A percentile compares a stretch with the other conserved stretches of the same genome.
phyloP scores from a whole-genome alignment of 2,329 filamentous ascomycete species.

The Emericellopsis atlantica region DNA sequence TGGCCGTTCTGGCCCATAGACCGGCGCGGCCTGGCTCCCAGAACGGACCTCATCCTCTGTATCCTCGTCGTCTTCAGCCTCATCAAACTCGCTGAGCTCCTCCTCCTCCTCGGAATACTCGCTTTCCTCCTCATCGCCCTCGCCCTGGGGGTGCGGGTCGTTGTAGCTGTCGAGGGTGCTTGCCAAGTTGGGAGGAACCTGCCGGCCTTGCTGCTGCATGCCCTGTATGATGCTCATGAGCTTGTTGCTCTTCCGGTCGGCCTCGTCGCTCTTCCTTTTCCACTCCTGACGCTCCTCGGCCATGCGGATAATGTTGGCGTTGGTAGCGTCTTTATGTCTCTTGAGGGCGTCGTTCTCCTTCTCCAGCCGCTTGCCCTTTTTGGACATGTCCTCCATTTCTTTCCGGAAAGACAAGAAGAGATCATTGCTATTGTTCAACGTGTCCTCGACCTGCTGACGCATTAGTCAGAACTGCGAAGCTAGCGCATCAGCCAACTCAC shows the following conservation, averaged over 20 bases:
- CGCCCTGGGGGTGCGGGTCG: conserved; percentile 28
- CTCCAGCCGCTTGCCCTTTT: conserved; percentile 93
- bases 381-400: conserved; percentile 99
- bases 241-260: conserved; percentile 70
- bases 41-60: conserved; percentile 36
- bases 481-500: conserved; percentile 30
- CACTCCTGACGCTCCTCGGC: conserved; percentile 84
- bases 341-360: conserved; percentile 90
- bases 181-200: conserved; percentile 52
- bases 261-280: conserved; percentile 47
- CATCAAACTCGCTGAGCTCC: conserved; percentile 51
- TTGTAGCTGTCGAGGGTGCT: conserved; percentile 48
- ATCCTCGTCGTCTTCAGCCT: conserved; percentile 26
- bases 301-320: conserved; percentile 93
- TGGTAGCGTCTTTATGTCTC: conserved; percentile 85
- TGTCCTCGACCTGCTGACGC: conserved; percentile 75
- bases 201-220: conserved; percentile 90
- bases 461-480: conserved; percentile 7
- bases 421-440: conserved; percentile 95
- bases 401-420: conserved; percentile 93
- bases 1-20: conserved; percentile 36
- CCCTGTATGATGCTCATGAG: conserved; percentile 89
- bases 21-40: conserved; percentile 19
- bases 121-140: conserved; percentile 47
- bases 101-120: conserved; percentile 40